phyloP scores from a whole-genome alignment of 2,329 filamentous ascomycete genomes.

The Hypoxylon sp. region DNA sequence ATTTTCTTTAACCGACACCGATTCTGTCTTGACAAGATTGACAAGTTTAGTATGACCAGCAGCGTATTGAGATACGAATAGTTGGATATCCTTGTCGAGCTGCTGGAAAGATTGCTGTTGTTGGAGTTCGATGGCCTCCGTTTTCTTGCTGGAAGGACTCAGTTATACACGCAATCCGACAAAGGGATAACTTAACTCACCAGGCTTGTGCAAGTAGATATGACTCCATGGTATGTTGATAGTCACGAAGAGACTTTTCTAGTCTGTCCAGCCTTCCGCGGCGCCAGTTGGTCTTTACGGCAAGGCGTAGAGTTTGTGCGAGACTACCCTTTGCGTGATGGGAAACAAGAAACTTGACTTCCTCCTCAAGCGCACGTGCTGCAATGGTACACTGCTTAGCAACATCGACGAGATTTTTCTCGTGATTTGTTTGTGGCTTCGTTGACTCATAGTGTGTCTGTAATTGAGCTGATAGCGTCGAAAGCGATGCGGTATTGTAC shows the following conservation, averaged over 20 bases:
- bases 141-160: slow-evolving; percentile 7
- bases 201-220: slow-evolving; percentile 17
- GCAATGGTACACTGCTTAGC: slow-evolving; percentile 24
- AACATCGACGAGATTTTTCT: slow-evolving; percentile 15
- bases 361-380: slow-evolving; percentile 26
- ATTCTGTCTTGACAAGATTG: slow-evolving; percentile 10
- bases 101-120: slow-evolving; percentile 14
- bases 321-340: slow-evolving; percentile 26
- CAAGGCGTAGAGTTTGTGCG: slow-evolving; percentile 17
- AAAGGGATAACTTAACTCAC: slow-evolving; percentile 2
- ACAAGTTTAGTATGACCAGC: background rate
- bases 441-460: slow-evolving; percentile 1
- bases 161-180: background rate
- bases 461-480: slow-evolving; percentile 10
- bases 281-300: slow-evolving; percentile 45
- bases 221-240: slow-evolving; percentile 19
- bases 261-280: slow-evolving; percentile 41
- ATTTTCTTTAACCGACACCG: background rate
- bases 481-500: slow-evolving; percentile 2
- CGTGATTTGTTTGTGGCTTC: slow-evolving; percentile 9
- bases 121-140: slow-evolving; percentile 20
- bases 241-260: slow-evolving; percentile 39
- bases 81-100: slow-evolving; percentile 4
- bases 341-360: slow-evolving; percentile 22
- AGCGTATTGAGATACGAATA: slow-evolving; percentile 16